Evolutionary conservation across 2,329 filamentous ascomycete species (phyloP).

Genomic region (Arthrobotrys musiformis): DNA sequence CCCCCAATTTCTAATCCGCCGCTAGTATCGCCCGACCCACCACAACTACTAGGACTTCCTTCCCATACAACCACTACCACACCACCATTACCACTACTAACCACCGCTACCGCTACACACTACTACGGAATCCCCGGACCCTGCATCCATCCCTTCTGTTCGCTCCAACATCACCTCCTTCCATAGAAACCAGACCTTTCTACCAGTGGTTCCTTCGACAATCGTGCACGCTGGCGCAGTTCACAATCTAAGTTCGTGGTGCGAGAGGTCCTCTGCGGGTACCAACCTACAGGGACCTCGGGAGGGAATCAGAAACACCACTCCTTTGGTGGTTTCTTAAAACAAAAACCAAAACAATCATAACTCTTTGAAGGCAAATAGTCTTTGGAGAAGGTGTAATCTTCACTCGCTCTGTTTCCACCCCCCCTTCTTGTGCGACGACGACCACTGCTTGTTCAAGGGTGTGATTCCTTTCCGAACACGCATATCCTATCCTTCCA

Average conservation of each 20-base stretch:
- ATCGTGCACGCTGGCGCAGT: slow-evolving; percentile 51
- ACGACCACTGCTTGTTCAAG: slow-evolving; percentile 10
- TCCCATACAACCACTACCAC: not conserved
- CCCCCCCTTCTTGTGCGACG: slow-evolving; percentile 42
- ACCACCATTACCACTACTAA: not conserved
- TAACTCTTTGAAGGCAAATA: not conserved
- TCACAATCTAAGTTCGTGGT: slow-evolving; percentile 53
- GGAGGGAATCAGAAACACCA: slow-evolving; percentile 33
- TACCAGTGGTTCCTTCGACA: slow-evolving; percentile 30
- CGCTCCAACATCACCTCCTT: slow-evolving; percentile 28
- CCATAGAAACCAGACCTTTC: slow-evolving; percentile 37
- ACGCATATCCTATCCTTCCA: slow-evolving; percentile 5
- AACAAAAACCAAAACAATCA: not conserved
- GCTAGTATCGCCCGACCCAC: slow-evolving; percentile 38
- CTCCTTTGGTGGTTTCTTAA: slow-evolving; percentile 9
- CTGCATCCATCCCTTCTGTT: slow-evolving; percentile 18
- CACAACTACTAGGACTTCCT: too few species aligned
- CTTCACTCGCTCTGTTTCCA: slow-evolving; percentile 24
- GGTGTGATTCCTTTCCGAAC: slow-evolving; percentile 15
- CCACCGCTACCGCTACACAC: not conserved
- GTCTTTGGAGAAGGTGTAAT: not conserved
- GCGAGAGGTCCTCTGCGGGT: slow-evolving; percentile 56
- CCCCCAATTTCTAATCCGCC: slow-evolving; percentile 21
- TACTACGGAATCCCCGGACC: slow-evolving; percentile 13
- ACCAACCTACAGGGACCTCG: slow-evolving; percentile 56